A percentile compares a stretch with the other conserved stretches of the same genome.
These are phyloP conservation scores for Carex pumila DNA, from an alignment of 176 grass and related monocot species.

Conservation along the genomic window DNA sequence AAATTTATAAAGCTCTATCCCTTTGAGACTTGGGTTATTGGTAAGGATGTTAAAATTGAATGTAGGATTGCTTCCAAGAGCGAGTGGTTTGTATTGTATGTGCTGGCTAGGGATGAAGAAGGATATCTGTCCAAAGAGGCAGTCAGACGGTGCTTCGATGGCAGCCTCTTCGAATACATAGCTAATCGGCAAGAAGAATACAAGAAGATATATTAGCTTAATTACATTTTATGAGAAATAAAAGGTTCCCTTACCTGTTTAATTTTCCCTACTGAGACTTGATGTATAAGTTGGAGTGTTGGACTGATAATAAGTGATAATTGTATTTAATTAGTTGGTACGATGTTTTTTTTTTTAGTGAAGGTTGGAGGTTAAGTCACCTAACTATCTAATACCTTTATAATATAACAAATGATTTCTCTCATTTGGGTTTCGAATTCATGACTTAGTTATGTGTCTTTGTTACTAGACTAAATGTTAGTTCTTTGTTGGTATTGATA, in stretches of 20 bases:
- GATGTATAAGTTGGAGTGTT: too few species aligned
- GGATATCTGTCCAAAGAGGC: constrained; percentile 70
- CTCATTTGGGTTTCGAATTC: too few species aligned
- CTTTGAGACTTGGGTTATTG: neutral
- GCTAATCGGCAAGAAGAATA: constrained; percentile 31
- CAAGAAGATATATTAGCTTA: constrained; percentile 50
- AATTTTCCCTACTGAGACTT: neutral
- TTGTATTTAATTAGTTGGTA: neutral
- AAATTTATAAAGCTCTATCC: neutral
- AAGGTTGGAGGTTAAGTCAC: too few species aligned
- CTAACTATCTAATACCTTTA: too few species aligned
- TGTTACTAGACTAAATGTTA: too few species aligned
- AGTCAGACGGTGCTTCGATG: constrained; percentile 57
- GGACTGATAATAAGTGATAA: neutral
- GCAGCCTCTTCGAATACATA: constrained; percentile 71
- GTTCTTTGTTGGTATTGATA: too few species aligned
- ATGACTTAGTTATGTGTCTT: too few species aligned
- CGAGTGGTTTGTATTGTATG: constrained; percentile 64
- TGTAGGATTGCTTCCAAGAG: constrained; percentile 54
- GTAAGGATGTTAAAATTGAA: neutral
- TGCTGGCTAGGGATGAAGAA: constrained; percentile 63
- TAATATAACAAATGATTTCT: too few species aligned
- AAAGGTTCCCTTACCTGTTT: neutral
- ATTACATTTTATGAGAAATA: neutral
- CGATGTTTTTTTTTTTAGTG: too few species aligned